Base-by-base conservation (phyloP, 805 yeast genomes). In the Blastobotrys americana region DNA sequence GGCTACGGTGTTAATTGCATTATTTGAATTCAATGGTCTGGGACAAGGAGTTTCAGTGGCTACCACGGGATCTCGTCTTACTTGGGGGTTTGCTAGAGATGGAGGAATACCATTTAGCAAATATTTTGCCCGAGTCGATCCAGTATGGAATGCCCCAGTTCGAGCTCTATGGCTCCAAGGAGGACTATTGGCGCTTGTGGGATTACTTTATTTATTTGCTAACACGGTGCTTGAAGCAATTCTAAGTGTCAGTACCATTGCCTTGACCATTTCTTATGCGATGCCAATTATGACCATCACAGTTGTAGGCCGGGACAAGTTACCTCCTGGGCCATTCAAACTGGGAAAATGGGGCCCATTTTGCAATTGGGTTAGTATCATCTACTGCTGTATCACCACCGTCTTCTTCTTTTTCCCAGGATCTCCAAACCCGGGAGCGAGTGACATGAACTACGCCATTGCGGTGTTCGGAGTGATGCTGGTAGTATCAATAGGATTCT, bases 211-310 rank as follows among this genome's bases (percentile, higher is more conserved):
- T 4, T 63, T 84, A 40, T 59, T 84, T 2, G 82, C 90, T 0
- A 67, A 78, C 2, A 75, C 88, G 3, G 89, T 89, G 0, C 81
- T 84, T 61, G 83, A 82, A 61, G 88, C 93, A 3, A 84, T 85
- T 60, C 77, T 84, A 65, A 90, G 94, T 0, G 81, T 88, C n/a
- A 80, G 90, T 4, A 90, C 85, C 2, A 72, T 84, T n/a, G 74
- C 87, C 2, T 65, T 84, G 48, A 78, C 86, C 38, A 68, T 82
- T 15, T 86, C 93, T 0, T 81, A 85, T 47, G 80, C 85, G 2
- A 77, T 84, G 18, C 95, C 95, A 3, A 78, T 84, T 36, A 42
- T 37, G 8, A 49, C 46, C 1, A 23, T 45, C n/a, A 25, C 45
- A 37, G 35, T 50, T 3, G 41, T 41, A 20, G 46, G 49, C 18